These are phyloP conservation scores for Avena insularis DNA, from an alignment of 176 grass and related monocot species.

Conservation along the genomic window DNA sequence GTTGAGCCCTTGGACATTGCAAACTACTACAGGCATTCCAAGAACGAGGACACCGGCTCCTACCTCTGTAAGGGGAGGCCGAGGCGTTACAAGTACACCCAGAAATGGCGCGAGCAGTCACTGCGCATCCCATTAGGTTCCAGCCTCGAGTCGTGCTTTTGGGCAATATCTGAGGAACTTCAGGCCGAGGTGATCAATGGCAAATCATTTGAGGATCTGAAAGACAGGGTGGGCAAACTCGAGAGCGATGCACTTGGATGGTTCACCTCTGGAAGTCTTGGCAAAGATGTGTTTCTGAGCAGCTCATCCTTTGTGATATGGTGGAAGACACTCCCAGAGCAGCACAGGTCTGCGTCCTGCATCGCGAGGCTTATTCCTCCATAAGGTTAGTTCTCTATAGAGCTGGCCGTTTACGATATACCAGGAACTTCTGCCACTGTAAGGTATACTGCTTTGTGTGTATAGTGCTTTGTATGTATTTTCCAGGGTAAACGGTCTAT, in stretches of 20 bases:
- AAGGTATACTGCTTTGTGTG: constrained; percentile 7
- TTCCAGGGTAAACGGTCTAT: background rate
- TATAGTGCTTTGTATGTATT: constrained; percentile 10
- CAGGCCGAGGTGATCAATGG: constrained; percentile 66
- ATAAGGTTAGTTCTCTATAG: background rate
- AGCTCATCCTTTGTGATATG: constrained; percentile 79
- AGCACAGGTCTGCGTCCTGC: constrained; percentile 68
- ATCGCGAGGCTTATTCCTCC: constrained; percentile 48
- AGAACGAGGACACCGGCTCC: constrained; percentile 88
- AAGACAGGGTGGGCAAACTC: constrained; percentile 64
- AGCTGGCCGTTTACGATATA: constrained; percentile 6
- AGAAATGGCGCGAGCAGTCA: constrained; percentile 81
- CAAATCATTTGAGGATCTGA: constrained; percentile 61
- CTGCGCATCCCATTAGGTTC: constrained; percentile 57
- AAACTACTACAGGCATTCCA: constrained; percentile 95
- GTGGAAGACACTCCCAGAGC: constrained; percentile 90
- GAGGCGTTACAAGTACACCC: constrained; percentile 81
- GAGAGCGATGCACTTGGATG: constrained; percentile 69
- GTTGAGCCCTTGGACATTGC: constrained; percentile 98
- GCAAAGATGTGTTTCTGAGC: constrained; percentile 70
- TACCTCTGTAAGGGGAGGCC: constrained; percentile 86
- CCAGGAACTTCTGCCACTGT: background rate
- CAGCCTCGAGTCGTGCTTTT: constrained; percentile 84
- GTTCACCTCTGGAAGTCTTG: constrained; percentile 63
- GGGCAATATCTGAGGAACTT: constrained; percentile 86